Conservation (phyloP, 169 alveolate species). For the Plasmodium yoelii region DNA sequence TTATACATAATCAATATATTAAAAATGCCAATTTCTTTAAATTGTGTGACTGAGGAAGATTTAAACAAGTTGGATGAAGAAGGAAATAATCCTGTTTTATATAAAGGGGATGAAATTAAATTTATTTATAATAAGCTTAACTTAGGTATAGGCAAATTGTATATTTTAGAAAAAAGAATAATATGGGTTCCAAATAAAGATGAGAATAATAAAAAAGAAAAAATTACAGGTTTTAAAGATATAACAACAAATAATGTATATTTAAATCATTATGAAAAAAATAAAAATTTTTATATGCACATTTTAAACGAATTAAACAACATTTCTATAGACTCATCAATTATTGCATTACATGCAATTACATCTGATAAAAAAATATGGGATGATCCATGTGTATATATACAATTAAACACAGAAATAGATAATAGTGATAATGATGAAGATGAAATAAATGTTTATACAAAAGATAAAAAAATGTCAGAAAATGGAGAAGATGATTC, state of each 20-base stretch:
- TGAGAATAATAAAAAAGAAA: constrained; percentile 26
- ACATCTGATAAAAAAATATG: constrained; percentile 68
- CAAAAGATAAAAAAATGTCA: background rate
- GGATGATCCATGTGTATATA: constrained; percentile 29
- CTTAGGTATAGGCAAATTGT: constrained; percentile 66
- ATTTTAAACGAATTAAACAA: constrained; percentile 43
- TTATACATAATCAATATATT: too few relatives aligned
- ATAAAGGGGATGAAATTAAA: constrained; percentile 38
- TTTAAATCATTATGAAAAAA: constrained; percentile 65
- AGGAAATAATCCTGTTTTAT: constrained; percentile 19
- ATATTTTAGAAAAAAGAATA: constrained; percentile 34
- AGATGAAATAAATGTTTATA: background rate
- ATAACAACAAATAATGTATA: constrained; percentile 28
- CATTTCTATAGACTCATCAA: constrained; percentile 50
- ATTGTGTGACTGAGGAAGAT: constrained; percentile 49
- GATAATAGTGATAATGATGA: constrained; percentile 7
- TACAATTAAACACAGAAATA: constrained; percentile 34
- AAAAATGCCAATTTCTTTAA: constrained; percentile 46
- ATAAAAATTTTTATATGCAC: constrained; percentile 36
- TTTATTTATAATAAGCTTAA: constrained; percentile 48
- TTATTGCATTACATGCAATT: constrained; percentile 70
- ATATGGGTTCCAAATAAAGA: constrained; percentile 44
- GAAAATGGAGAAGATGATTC: background rate
- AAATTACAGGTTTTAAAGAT: constrained; percentile 34
- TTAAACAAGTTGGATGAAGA: constrained; percentile 24